Conservation (phyloP, 495 filamentous ascomycete species). For the Penicillium desertorum region DNA sequence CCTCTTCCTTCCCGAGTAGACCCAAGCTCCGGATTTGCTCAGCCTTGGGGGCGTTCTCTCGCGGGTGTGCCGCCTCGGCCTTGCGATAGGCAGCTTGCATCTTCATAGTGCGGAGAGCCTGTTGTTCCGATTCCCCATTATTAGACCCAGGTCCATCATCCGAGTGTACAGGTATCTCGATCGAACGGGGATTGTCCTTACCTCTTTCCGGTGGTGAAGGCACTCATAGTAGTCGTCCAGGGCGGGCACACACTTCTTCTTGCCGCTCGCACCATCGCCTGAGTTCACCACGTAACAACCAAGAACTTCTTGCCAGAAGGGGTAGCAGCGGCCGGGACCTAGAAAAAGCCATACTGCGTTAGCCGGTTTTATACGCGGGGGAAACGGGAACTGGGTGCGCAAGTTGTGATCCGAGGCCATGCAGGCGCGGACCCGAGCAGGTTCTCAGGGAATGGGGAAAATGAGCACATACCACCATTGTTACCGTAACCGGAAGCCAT, state of each 20-base stretch:
- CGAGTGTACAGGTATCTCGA: constrained; percentile 14
- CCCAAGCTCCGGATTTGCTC: constrained; percentile 83
- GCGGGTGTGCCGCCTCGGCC: constrained; percentile 68
- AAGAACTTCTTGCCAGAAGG: constrained; percentile 96
- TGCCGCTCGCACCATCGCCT: constrained; percentile 70
- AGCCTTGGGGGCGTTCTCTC: constrained; percentile 71
- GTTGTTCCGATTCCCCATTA: constrained; percentile 9
- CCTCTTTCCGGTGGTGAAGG: constrained; percentile 97
- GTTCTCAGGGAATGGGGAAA: constrained; percentile 1
- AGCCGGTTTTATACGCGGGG: constrained; percentile 27
- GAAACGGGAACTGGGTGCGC: constrained; percentile 20
- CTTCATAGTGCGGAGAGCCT: constrained; percentile 74
- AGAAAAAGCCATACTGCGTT: constrained; percentile 27
- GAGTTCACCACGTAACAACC: constrained; percentile 88
- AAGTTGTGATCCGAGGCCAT: constrained; percentile 20
- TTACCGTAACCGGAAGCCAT: constrained; percentile 85
- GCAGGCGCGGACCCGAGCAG: constrained; percentile 17
- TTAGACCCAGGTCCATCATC: constrained; percentile 1
- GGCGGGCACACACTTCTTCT: constrained; percentile 84
- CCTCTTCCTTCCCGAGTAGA: constrained; percentile 76
- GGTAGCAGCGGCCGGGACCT: constrained; percentile 92
- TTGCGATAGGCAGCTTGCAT: constrained; percentile 88
- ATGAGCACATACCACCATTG: constrained; percentile 63
- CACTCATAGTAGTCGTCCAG: constrained; percentile 98
- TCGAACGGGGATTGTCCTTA: constrained; percentile 37